Evolutionary conservation across 2,329 filamentous ascomycete species (phyloP).

Genomic region (Didymella glomerata): DNA sequence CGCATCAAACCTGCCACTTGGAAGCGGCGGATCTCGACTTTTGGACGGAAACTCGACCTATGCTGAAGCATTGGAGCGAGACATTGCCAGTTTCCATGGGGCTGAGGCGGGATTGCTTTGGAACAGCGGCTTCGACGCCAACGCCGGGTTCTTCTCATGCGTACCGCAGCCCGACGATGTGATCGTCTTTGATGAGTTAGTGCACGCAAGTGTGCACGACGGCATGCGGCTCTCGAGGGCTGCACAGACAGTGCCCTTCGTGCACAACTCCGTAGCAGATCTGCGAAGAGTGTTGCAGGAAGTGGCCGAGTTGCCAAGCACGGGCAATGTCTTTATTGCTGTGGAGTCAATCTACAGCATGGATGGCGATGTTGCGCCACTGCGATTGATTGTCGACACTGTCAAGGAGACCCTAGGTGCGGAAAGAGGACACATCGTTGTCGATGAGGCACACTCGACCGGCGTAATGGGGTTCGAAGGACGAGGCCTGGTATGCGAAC

Average conservation of each 20-base stretch:
- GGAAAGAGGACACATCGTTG: conserved; percentile 68
- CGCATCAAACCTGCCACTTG: conserved; percentile 54
- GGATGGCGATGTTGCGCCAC: conserved; percentile 77
- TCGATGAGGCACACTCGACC: conserved; percentile 74
- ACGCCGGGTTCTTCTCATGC: conserved; percentile 58
- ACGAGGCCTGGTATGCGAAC: conserved; percentile 62
- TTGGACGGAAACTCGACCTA: conserved; percentile 71
- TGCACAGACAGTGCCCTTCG: conserved; percentile 58
- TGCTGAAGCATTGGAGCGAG: conserved; percentile 65
- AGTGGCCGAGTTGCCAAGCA: conserved; percentile 32
- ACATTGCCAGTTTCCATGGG: conserved; percentile 68
- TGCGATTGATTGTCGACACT: conserved; percentile 66
- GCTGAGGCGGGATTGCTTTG: conserved; percentile 67
- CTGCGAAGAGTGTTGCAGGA: conserved; percentile 54
- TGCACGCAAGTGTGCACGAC: conserved; percentile 82
- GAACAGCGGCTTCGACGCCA: conserved; percentile 64
- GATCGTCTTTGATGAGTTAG: conserved; percentile 74
- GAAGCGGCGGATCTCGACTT: conserved; percentile 68
- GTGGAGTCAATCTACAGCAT: conserved; percentile 71
- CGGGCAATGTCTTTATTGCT: conserved; percentile 44
- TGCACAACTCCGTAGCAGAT: conserved; percentile 62
- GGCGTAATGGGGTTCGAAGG: conserved; percentile 67
- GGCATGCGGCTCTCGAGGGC: conserved; percentile 73
- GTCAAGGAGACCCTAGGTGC: conserved; percentile 65
- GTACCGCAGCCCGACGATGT: conserved; percentile 58